These are phyloP conservation scores for Eragrostis nindensis DNA, from an alignment of 176 grass and related monocot species.

Conservation along the genomic window DNA sequence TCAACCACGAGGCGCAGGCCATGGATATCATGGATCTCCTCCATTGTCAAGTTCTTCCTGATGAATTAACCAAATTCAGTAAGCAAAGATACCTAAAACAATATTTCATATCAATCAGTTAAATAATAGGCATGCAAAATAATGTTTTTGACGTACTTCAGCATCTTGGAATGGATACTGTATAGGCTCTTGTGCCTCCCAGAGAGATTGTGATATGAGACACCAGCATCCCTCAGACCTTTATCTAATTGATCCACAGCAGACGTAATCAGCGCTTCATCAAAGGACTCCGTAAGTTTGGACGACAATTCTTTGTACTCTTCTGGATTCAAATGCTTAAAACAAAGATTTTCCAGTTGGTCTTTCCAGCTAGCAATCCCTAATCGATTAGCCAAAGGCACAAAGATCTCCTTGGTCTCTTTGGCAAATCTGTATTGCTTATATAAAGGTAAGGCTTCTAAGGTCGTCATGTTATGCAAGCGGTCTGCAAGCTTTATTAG, in stretches of 20 bases:
- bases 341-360: conserved; percentile 65
- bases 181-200: conserved; percentile 69
- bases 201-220: conserved; percentile 67
- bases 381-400: conserved; percentile 66
- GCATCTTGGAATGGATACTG: conserved; percentile 67
- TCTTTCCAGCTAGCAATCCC: conserved; percentile 74
- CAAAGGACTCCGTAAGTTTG: conserved; percentile 62
- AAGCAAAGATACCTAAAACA: conserved; percentile 16
- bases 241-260: conserved; percentile 54
- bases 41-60: conserved; percentile 78
- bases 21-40: conserved; percentile 69
- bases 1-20: conserved; percentile 61
- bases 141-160: conserved; percentile 53
- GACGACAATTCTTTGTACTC: conserved; percentile 60
- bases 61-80: conserved; percentile 21
- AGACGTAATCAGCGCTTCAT: conserved; percentile 63
- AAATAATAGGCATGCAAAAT: conserved; percentile 10
- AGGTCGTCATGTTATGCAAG: conserved; percentile 72
- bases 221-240: conserved; percentile 52
- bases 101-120: background rate
- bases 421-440: conserved; percentile 69
- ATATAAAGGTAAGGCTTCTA: conserved; percentile 48
- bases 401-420: conserved; percentile 75
- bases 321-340: conserved; percentile 60
- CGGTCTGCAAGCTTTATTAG: conserved; percentile 79